Conservation (phyloP, 163 green algal genomes). For the Chlamydomonas reinhardtii region DNA sequence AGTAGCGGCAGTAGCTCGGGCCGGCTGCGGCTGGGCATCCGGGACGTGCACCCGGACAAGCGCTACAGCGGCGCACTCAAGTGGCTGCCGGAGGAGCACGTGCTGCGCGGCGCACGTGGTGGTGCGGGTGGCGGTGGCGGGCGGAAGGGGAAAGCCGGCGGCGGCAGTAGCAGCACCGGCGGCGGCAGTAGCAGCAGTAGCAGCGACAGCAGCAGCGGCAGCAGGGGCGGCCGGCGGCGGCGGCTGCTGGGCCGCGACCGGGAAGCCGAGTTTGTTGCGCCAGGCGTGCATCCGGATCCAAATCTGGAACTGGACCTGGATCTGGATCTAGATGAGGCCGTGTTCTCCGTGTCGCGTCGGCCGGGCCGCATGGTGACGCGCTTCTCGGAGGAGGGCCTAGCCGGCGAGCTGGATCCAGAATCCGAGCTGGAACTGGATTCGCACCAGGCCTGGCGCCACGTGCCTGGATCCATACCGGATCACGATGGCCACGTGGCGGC, state of each 20-base stretch:
- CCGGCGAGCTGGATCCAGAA: slow-evolving; percentile 5
- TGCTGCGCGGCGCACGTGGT: neutral
- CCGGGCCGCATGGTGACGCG: slow-evolving; percentile 40
- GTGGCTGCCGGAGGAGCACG: slow-evolving; percentile 52
- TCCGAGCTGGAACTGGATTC: neutral
- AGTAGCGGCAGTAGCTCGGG: too few relatives aligned
- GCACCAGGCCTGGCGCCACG: neutral
- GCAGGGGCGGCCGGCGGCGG: too few relatives aligned
- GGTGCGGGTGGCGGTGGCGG: too few relatives aligned
- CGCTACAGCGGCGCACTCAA: slow-evolving; percentile 59
- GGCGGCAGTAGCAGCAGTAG: too few relatives aligned
- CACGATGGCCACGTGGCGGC: too few relatives aligned
- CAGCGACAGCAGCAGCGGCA: too few relatives aligned
- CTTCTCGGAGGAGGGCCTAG: slow-evolving; percentile 12
- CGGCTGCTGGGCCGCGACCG: too few relatives aligned
- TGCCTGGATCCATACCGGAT: neutral
- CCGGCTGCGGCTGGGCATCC: slow-evolving; percentile 47
- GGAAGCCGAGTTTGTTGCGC: neutral
- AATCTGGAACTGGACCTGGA: too few relatives aligned
- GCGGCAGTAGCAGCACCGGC: too few relatives aligned
- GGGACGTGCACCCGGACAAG: slow-evolving; percentile 78
- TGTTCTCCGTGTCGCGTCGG: slow-evolving; percentile 18
- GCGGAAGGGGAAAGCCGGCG: too few relatives aligned
- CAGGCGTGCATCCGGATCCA: neutral
- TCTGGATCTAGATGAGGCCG: neutral